Evolutionary conservation across 176 grass and related monocot species (phyloP), one percentile per base, ranked within the genome.

Genomic region (Aegilops tauschii): DNA sequence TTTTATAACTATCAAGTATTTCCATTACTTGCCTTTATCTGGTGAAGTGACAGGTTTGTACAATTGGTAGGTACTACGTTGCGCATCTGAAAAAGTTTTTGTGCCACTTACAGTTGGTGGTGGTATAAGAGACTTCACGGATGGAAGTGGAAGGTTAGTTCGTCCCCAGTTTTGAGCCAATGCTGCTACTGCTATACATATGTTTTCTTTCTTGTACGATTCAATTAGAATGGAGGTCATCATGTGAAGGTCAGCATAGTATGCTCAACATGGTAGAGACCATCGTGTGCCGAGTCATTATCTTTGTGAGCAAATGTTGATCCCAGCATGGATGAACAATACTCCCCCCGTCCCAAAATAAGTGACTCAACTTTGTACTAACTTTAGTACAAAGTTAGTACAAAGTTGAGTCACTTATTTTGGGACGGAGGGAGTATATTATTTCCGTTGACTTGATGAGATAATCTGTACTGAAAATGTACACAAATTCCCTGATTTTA

Each of bases 61-160:
- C 88, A 56, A 72, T 94, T 10, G 63, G 12, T 88, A 99, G 97
- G 94, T 99, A 44, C 84, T 99, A 66, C 90, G 94, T 14, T 88
- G 80, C 77, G 84, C 97, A 64, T 99, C 97, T 50, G 89, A 99
- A 91, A 99, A 94, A 69, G 90, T 99, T 85, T 99, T 99, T 93
- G 97, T 99, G 78, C 97, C 97, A 66, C 90, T 99, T 86, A 99
- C 97, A 70, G 97, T 99, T 89, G 97, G 97, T 81, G 94, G 97
- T 82, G 97, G 97, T 72, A 99, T 99, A 87, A 89, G 97, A 91
- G 97, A 99, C 61, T 99, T 99, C 87, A 99, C 90, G 54, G 97
- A 99, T 93, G 90, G 83, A 58, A 94, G 92, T 85, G 97, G 97
- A 87, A 96, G 94, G 97, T 94, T 86, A 80, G 65, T 85, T 68